Evolutionary conservation across 768 basidiomycete species (phyloP).

Genomic region (Punctularia strigosozonata): DNA sequence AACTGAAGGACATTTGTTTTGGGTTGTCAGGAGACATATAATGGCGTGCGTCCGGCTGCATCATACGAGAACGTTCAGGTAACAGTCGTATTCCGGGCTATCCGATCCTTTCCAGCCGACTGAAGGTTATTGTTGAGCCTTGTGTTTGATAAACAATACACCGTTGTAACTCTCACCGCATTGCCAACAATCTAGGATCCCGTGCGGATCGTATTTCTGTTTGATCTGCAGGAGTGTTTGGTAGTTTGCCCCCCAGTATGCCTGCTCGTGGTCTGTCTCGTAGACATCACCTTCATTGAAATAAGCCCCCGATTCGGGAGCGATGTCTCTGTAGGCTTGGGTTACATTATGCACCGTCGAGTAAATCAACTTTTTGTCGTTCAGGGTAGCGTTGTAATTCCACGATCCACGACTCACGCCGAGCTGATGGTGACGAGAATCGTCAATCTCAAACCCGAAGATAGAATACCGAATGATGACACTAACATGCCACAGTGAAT

Average conservation of each 20-base stretch:
- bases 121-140: too few species aligned
- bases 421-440: too few species aligned
- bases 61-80: too few species aligned
- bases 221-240: conserved; percentile 17
- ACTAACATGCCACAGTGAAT: conserved; percentile 16
- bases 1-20: too few species aligned
- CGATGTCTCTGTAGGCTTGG: conserved; percentile 13
- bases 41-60: too few species aligned
- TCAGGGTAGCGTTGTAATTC: conserved; percentile 12
- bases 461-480: not conserved
- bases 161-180: conserved; percentile 24
- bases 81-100: too few species aligned
- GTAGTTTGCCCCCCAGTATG: conserved; percentile 26
- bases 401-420: too few species aligned
- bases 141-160: too few species aligned
- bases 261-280: conserved; percentile 18
- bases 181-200: conserved; percentile 22
- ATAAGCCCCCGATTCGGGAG: conserved; percentile 20
- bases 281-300: conserved; percentile 26
- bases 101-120: too few species aligned
- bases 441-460: conserved; percentile 1
- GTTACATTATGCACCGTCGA: conserved; percentile 5
- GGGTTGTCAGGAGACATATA: too few species aligned
- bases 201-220: conserved; percentile 20
- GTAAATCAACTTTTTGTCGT: conserved; percentile 6